Evolutionary conservation across 768 basidiomycete species (phyloP).

Genomic region (Sporobolomyces roseus): DNA sequence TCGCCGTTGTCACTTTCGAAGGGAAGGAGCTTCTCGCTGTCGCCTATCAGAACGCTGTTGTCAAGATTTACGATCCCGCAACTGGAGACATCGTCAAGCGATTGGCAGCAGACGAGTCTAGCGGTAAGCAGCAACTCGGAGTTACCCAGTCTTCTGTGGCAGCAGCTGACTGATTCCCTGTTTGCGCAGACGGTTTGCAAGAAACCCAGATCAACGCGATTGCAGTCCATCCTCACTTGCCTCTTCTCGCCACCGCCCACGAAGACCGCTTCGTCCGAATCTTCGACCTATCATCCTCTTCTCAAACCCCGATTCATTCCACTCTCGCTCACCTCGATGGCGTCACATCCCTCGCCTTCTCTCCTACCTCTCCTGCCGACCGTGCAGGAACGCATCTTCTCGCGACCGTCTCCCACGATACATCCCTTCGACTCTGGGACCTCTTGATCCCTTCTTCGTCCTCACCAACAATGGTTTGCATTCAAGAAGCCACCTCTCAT

Average conservation of each 20-base stretch:
- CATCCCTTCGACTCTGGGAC: constrained; percentile 93
- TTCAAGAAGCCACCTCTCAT: constrained; percentile 86
- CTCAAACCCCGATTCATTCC: constrained; percentile 72
- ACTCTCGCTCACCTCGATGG: constrained; percentile 87
- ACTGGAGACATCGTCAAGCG: constrained; percentile 67
- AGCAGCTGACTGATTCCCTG: not conserved
- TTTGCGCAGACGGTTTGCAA: constrained; percentile 63
- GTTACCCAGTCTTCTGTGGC: constrained; percentile 50
- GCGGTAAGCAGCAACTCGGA: constrained; percentile 55
- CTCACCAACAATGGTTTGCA: constrained; percentile 52
- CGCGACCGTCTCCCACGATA: constrained; percentile 87
- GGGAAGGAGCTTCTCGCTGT: constrained; percentile 84
- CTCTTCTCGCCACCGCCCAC: constrained; percentile 79
- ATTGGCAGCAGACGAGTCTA: constrained; percentile 56
- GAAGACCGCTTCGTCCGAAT: constrained; percentile 91
- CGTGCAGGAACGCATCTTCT: too few species aligned
- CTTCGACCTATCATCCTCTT: constrained; percentile 66
- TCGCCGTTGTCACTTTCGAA: constrained; percentile 64
- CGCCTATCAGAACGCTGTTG: constrained; percentile 79
- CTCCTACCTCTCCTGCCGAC: constrained; percentile 56
- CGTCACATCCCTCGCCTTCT: constrained; percentile 84
- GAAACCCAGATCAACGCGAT: constrained; percentile 79
- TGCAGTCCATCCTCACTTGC: constrained; percentile 83
- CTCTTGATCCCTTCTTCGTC: constrained; percentile 55
- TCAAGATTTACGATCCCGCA: constrained; percentile 89